Conservation (phyloP, 768 basidiomycete species). For the Rhodotorula graminis region DNA sequence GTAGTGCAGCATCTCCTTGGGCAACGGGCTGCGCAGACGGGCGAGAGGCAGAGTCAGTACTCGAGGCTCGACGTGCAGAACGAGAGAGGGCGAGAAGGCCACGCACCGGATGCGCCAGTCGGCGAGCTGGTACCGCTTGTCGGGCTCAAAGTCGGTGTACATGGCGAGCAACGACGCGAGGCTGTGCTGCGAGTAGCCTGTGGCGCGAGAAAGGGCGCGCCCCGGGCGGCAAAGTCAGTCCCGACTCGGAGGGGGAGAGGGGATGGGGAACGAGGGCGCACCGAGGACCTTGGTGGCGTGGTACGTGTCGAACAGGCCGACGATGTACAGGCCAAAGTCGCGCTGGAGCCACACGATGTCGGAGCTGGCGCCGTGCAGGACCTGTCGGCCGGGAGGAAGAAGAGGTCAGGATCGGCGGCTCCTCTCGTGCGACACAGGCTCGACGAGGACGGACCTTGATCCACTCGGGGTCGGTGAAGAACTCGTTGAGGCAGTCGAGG, state of each 20-base stretch:
- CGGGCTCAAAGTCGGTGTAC: constrained; percentile 83
- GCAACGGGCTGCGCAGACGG: constrained; percentile 59
- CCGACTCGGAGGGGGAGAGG: too few species aligned
- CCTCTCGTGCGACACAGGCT: too few species aligned
- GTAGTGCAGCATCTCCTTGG: constrained; percentile 81
- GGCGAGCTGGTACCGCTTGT: constrained; percentile 93
- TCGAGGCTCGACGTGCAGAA: too few species aligned
- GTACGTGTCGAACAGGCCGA: constrained; percentile 95
- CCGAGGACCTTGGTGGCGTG: constrained; percentile 84
- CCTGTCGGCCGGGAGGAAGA: constrained; percentile 51
- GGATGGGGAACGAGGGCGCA: constrained; percentile 43
- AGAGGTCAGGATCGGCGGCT: background rate
- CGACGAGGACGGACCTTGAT: constrained; percentile 61
- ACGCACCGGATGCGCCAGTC: constrained; percentile 89
- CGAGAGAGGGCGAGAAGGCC: background rate
- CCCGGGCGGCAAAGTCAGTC: too few species aligned
- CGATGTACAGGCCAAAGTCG: constrained; percentile 87
- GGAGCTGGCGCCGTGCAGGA: constrained; percentile 89
- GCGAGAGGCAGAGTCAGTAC: background rate
- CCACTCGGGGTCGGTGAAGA: constrained; percentile 72
- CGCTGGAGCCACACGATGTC: constrained; percentile 96
- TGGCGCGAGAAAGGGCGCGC: background rate
- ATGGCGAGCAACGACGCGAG: constrained; percentile 77
- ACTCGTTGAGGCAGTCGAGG: constrained; percentile 66
- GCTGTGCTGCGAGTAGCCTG: constrained; percentile 77